Base-by-base conservation (phyloP, 2,329 filamentous ascomycete species). In the Elsinoe arachidis region DNA sequence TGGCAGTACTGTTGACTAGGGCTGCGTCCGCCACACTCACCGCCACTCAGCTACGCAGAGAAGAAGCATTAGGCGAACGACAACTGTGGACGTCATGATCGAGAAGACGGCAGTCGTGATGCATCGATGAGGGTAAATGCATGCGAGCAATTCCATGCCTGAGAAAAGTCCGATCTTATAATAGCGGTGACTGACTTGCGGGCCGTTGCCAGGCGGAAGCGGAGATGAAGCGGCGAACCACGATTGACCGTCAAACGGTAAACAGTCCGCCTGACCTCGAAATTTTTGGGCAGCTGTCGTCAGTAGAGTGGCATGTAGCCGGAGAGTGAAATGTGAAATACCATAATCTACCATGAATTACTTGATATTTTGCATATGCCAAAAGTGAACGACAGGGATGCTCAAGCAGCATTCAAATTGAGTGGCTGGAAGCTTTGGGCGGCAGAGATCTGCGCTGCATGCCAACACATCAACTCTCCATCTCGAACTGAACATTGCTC, bases 161-260 rank as follows among this genome's bases (percentile, higher is more conserved):
- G 37, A 14, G 41, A 15, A 23, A 7, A 14, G 19, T 14, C 17
- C n/a, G 19, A 17, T 53, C 33, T 38, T 53, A 23, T 53, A 38
- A 53, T 37, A 39, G 49, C 38, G 49, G 49, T 53, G 9, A 30
- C 26, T 30, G 26, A 52, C 26, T 52, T 23, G 30, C 58, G 58
- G 58, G 58, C 54, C 58, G 58, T 59, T 59, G 55, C 47, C 37
- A 15, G 49, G 35, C 33, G 17, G 53, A 55, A 54, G 34, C 37
- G 51, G 51, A 51, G 46, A 46, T 46, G 41, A 39, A 12, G 19
- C 49, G 49, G 35, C 33, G 49, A 53, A 53, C 49, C 49, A 39
- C 33, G 49, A 53, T 53, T 53, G 49, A 53, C 49, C 37, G 33
- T 7, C 23, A 37, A 53, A 53, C 34, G 49, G 49, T 53, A 53